Percentiles rank a stretch among this genome's conserved stretches.
Conservation (phyloP, 192 early-diverging fungal species). For the Gamsiella multidivaricata region DNA sequence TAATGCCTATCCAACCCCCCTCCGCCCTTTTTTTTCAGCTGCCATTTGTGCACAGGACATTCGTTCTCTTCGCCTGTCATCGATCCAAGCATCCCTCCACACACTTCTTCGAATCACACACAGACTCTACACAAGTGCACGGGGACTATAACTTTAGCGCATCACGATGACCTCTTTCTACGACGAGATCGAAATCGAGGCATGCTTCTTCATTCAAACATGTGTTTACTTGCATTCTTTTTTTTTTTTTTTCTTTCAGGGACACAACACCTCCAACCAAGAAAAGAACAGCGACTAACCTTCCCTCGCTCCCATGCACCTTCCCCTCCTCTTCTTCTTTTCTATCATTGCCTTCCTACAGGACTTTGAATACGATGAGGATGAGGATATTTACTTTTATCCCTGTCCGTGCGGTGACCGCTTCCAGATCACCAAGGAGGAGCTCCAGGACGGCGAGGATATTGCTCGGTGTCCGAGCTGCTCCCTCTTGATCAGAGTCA, state of each 20-base stretch:
- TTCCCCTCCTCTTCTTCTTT: neutral
- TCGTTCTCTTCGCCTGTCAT: neutral
- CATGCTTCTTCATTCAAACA: neutral
- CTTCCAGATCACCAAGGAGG: conserved; percentile 86
- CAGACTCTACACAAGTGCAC: too few species aligned
- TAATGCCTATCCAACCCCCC: too few species aligned
- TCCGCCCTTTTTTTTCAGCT: neutral
- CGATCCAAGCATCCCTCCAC: too few species aligned
- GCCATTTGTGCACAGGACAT: conserved; percentile 3
- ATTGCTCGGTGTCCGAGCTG: conserved; percentile 93
- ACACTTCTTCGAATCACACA: too few species aligned
- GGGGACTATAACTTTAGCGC: too few species aligned
- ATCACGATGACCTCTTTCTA: conserved; percentile 66
- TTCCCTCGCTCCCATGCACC: neutral
- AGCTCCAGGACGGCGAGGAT: conserved; percentile 84
- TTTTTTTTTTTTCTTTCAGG: neutral
- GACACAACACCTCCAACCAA: neutral
- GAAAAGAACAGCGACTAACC: neutral
- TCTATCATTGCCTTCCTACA: conserved; percentile 55
- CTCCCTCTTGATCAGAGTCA: conserved; percentile 89
- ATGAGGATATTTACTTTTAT: conserved; percentile 83
- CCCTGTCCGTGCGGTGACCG: conserved; percentile 98
- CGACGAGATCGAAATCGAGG: conserved; percentile 72
- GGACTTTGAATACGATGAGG: conserved; percentile 94
- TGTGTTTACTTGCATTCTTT: neutral